phyloP scores from a whole-genome alignment of 345 rosid genomes.

The Eucalyptus caleyi region DNA sequence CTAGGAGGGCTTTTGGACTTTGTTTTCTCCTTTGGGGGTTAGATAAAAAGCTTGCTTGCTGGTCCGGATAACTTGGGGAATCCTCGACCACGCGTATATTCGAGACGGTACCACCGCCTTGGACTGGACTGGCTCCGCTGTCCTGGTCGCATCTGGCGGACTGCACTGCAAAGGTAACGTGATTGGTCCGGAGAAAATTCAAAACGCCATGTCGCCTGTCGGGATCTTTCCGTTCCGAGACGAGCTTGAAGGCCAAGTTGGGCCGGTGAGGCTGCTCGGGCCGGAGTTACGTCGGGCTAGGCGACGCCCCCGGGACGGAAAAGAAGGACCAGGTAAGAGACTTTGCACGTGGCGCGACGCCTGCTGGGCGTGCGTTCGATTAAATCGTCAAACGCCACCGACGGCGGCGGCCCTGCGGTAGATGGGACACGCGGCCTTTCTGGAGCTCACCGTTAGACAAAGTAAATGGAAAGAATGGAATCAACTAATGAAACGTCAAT shows the following conservation, averaged over 20 bases:
- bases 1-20: not conserved
- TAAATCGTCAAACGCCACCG: not conserved
- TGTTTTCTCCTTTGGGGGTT: not conserved
- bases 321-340: not conserved
- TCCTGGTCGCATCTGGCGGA: not conserved
- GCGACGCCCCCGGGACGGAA: not conserved
- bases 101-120: not conserved
- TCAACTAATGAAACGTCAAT: not conserved
- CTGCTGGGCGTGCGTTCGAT: not conserved
- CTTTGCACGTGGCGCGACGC: not conserved
- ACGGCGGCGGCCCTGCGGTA: not conserved
- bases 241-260: not conserved
- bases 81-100: not conserved
- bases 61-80: not conserved
- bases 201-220: not conserved
- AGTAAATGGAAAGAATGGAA: not conserved
- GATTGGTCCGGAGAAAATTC: not conserved
- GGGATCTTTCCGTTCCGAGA: not conserved
- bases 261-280: not conserved
- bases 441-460: not conserved
- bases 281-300: not conserved
- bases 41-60: not conserved
- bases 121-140: not conserved
- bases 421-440: not conserved
- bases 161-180: too few species aligned